Conservation (phyloP, 2,329 filamentous ascomycete species). For the Calonectria montana region DNA sequence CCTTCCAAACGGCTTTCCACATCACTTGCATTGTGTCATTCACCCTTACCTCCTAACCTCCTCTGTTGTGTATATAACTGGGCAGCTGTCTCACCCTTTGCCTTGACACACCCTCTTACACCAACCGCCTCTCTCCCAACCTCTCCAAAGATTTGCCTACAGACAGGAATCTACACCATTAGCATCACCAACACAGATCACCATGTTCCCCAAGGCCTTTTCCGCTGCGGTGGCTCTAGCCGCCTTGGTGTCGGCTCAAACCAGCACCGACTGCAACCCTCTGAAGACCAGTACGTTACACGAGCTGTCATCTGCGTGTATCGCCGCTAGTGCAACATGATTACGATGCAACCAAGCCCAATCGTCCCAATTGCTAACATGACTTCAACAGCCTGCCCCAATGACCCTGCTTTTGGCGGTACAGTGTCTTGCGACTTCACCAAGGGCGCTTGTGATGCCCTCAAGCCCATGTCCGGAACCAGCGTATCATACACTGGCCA, state of each 20-base stretch:
- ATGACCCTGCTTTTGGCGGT: constrained; percentile 80
- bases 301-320: not conserved
- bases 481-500: constrained; percentile 58
- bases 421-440: constrained; percentile 77
- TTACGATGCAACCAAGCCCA: not conserved
- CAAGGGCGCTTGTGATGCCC: constrained; percentile 72
- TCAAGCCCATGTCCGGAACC: constrained; percentile 60
- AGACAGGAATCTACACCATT: not conserved
- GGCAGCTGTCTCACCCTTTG: constrained; percentile 30
- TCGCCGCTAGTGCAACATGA: not conserved
- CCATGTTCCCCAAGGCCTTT: constrained; percentile 59
- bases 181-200: constrained; percentile 19
- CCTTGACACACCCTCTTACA: constrained; percentile 25
- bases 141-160: constrained; percentile 8
- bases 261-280: constrained; percentile 67
- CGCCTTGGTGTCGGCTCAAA: constrained; percentile 67
- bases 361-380: not conserved
- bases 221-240: constrained; percentile 60
- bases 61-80: constrained; percentile 19
- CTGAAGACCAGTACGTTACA: constrained; percentile 58
- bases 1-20: not conserved
- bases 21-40: constrained; percentile 12
- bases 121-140: constrained; percentile 15
- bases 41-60: constrained; percentile 6
- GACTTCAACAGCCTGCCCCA: constrained; percentile 67